These are phyloP conservation scores for Mallotus nudiflorus DNA, from an alignment of 345 rosid species.

Conservation along the genomic window DNA sequence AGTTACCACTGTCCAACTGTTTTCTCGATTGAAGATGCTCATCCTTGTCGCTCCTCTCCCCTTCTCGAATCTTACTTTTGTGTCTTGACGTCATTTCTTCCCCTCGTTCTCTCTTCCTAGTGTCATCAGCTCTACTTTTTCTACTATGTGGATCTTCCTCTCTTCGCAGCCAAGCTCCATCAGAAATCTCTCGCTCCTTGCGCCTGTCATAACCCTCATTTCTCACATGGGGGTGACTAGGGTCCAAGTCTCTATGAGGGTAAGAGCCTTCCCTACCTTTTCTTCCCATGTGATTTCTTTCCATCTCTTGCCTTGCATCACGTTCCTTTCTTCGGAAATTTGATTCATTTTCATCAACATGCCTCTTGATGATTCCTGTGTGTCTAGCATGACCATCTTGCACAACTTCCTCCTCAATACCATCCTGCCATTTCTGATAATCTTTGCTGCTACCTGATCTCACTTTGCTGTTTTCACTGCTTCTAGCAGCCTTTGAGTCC, in stretches of 20 bases:
- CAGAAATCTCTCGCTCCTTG: constrained; percentile 65
- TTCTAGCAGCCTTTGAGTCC: constrained; percentile 78
- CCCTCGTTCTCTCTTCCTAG: constrained; percentile 67
- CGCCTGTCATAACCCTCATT: constrained; percentile 61
- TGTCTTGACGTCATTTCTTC: constrained; percentile 72
- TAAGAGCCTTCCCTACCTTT: constrained; percentile 61
- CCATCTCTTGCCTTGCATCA: constrained; percentile 61
- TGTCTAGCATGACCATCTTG: constrained; percentile 56
- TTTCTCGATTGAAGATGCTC: constrained; percentile 62
- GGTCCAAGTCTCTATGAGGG: constrained; percentile 59
- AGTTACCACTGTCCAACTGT: constrained; percentile 66
- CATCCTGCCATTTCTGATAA: constrained; percentile 60
- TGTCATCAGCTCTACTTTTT: constrained; percentile 65
- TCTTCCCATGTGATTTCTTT: constrained; percentile 42
- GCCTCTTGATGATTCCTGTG: constrained; percentile 42
- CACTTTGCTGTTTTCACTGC: constrained; percentile 88
- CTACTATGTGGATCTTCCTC: constrained; percentile 59
- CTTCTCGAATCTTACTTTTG: constrained; percentile 64
- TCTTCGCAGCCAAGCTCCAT: constrained; percentile 57
- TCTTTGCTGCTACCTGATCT: constrained; percentile 86
- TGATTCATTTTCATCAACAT: constrained; percentile 52
- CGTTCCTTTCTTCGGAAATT: constrained; percentile 57
- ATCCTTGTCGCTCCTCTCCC: constrained; percentile 64
- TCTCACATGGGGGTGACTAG: constrained; percentile 46
- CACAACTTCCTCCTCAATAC: constrained; percentile 80